phyloP scores from a whole-genome alignment of 2,329 filamentous ascomycete genomes.

The Ampelomyces quisqualis region DNA sequence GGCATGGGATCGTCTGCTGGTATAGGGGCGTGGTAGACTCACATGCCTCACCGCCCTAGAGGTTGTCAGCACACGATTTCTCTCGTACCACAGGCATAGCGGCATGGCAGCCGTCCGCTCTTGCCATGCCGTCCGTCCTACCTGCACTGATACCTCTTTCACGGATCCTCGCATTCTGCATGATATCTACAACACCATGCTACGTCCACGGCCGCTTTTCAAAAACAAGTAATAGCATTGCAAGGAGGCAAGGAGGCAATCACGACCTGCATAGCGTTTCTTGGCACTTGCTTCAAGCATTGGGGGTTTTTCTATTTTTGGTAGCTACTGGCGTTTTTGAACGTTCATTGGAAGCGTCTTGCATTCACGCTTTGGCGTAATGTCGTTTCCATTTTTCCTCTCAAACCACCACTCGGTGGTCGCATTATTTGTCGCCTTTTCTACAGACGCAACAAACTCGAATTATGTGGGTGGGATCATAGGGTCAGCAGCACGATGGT shows the following conservation, averaged over 20 bases:
- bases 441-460: too few species aligned
- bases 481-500: too few species aligned
- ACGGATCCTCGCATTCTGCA: too few species aligned
- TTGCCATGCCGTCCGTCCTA: too few species aligned
- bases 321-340: constrained; percentile 12
- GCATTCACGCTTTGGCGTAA: constrained; percentile 19
- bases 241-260: constrained; percentile 28
- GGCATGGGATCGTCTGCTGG: constrained; percentile 56
- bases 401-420: too few species aligned
- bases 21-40: constrained; percentile 56
- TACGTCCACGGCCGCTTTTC: constrained; percentile 12
- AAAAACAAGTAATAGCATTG: constrained; percentile 16
- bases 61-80: constrained; percentile 3
- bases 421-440: too few species aligned
- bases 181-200: constrained; percentile 1
- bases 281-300: constrained; percentile 30
- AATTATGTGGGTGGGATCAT: too few species aligned
- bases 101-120: neutral
- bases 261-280: constrained; percentile 44
- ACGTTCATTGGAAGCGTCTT: constrained; percentile 2
- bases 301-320: constrained; percentile 17
- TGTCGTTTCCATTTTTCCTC: constrained; percentile 15
- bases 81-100: neutral
- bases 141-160: too few species aligned
- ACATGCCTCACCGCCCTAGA: neutral